These are phyloP conservation scores for Abrus precatorius DNA, from an alignment of 306 rosid species.

Conservation along the genomic window DNA sequence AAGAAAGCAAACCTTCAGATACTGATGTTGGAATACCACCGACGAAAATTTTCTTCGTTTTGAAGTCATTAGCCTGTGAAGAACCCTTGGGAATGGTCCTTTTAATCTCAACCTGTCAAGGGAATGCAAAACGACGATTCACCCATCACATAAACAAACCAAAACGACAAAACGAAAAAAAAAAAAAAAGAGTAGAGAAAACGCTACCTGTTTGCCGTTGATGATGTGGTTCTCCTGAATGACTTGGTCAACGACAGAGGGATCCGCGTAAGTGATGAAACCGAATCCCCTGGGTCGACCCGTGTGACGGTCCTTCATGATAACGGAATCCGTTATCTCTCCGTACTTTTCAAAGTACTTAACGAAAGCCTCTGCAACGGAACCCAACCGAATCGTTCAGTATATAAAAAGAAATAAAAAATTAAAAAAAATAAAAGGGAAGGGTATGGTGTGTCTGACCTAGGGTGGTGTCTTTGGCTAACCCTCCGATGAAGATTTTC, in stretches of 20 bases:
- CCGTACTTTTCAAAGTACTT: constrained; percentile 92
- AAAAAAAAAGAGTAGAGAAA: neutral
- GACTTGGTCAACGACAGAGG: constrained; percentile 84
- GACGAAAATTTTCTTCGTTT: constrained; percentile 92
- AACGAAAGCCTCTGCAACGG: constrained; percentile 67
- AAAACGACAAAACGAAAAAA: neutral
- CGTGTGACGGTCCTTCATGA: constrained; percentile 89
- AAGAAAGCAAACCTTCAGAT: constrained; percentile 68
- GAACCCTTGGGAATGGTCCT: constrained; percentile 95
- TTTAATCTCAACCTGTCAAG: constrained; percentile 84
- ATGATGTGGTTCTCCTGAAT: constrained; percentile 81
- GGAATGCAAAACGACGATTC: neutral
- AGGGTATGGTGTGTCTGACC: constrained; percentile 48
- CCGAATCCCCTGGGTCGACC: constrained; percentile 94
- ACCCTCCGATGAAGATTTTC: constrained; percentile 95
- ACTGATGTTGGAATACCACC: constrained; percentile 88
- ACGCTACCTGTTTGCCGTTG: constrained; percentile 75
- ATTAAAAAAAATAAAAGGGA: neutral
- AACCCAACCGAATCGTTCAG: neutral
- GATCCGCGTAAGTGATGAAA: constrained; percentile 86
- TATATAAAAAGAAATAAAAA: neutral
- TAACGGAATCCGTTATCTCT: constrained; percentile 90
- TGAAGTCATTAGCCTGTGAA: constrained; percentile 78
- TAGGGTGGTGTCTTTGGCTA: constrained; percentile 83
- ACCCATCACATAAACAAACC: neutral